These are phyloP conservation scores for Russula ochroleuca DNA, from an alignment of 768 basidiomycete species.

Conservation along the genomic window DNA sequence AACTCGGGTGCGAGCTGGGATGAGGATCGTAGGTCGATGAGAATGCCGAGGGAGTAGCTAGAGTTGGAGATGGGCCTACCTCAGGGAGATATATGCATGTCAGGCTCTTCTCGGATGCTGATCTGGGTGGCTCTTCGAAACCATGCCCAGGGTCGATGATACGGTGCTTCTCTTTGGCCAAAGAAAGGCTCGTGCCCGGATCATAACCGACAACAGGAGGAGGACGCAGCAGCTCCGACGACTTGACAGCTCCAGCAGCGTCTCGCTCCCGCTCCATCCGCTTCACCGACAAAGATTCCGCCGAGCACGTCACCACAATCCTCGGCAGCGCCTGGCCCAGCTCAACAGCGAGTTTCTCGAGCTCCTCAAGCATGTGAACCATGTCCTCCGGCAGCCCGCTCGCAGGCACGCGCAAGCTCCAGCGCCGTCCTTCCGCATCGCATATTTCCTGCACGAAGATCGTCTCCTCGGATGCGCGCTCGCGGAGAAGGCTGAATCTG, in stretches of 20 bases:
- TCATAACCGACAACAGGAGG: constrained; percentile 1
- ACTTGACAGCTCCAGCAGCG: background rate
- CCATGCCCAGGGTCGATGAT: background rate
- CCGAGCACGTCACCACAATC: constrained; percentile 26
- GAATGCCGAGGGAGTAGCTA: background rate
- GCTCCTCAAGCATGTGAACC: constrained; percentile 26
- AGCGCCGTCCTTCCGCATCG: constrained; percentile 24
- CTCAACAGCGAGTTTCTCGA: constrained; percentile 24
- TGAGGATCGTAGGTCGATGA: background rate
- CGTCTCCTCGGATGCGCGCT: constrained; percentile 18
- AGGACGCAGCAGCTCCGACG: constrained; percentile 11
- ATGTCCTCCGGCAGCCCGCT: constrained; percentile 25
- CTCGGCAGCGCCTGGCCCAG: constrained; percentile 21
- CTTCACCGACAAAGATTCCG: constrained; percentile 19
- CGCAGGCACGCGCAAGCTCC: constrained; percentile 27
- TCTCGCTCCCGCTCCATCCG: background rate
- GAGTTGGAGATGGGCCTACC: background rate
- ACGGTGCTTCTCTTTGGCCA: constrained; percentile 12
- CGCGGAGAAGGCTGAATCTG: constrained; percentile 24
- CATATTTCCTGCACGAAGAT: constrained; percentile 27
- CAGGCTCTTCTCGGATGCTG: constrained; percentile 18
- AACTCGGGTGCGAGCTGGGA: constrained; percentile 25
- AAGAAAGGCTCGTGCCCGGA: background rate
- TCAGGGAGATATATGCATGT: constrained; percentile 24
- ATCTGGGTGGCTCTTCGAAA: background rate